phyloP scores from a whole-genome alignment of 176 grass and related monocot species.

The Tuctoria greenei region DNA sequence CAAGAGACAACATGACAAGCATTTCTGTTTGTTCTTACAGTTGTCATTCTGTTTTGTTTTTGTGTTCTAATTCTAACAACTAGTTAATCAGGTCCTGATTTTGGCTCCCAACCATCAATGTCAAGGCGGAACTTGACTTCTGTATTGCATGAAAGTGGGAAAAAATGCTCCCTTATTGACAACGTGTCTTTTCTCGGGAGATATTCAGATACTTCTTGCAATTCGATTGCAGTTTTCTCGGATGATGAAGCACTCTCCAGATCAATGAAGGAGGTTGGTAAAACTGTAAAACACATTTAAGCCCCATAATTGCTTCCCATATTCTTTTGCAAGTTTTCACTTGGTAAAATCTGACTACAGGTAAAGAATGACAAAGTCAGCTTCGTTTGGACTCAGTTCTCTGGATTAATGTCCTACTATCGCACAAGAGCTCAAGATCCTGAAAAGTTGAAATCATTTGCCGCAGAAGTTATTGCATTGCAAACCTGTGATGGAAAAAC shows the following conservation, averaged over 20 bases:
- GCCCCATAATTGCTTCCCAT: background rate
- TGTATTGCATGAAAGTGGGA: constrained; percentile 66
- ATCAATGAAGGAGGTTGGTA: constrained; percentile 76
- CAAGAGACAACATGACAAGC: background rate
- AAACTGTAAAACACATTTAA: constrained; percentile 7
- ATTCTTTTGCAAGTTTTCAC: constrained; percentile 22
- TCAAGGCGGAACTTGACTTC: constrained; percentile 61
- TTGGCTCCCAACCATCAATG: constrained; percentile 62
- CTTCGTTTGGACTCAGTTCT: constrained; percentile 92
- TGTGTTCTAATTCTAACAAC: constrained; percentile 42
- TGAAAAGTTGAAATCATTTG: constrained; percentile 58
- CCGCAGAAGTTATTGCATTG: constrained; percentile 77
- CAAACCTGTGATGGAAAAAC: constrained; percentile 74
- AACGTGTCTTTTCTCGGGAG: constrained; percentile 56
- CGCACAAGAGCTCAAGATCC: constrained; percentile 52
- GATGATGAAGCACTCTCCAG: constrained; percentile 83
- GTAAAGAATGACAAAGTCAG: constrained; percentile 73
- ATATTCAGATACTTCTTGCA: constrained; percentile 89
- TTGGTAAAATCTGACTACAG: constrained; percentile 47
- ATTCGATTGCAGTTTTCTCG: constrained; percentile 77
- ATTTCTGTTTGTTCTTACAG: background rate
- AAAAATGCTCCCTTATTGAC: constrained; percentile 78
- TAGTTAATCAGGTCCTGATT: constrained; percentile 76
- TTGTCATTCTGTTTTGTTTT: background rate
- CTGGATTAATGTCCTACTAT: constrained; percentile 67